Evolutionary conservation across 768 basidiomycete species (phyloP).

Genomic region (Pleurotus tuoliensis): DNA sequence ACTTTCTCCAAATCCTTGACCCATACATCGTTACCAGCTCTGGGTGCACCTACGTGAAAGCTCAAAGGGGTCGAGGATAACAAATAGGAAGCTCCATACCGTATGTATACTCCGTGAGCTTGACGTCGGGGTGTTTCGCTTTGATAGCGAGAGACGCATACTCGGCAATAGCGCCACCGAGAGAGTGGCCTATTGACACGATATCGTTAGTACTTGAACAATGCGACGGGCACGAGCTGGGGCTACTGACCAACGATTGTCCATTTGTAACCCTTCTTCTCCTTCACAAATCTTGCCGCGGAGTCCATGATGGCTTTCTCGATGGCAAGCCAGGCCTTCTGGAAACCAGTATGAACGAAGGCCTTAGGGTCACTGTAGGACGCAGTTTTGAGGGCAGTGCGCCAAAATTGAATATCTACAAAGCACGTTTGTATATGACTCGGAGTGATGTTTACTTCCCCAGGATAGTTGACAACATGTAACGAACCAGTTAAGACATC

Average conservation of each 20-base stretch:
- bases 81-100: neutral
- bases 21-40: constrained; percentile 1
- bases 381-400: neutral
- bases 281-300: neutral
- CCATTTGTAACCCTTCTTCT: neutral
- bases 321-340: constrained; percentile 2
- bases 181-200: neutral
- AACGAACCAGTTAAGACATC: neutral
- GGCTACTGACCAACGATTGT: neutral
- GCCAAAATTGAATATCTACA: constrained; percentile 1
- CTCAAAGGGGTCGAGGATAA: neutral
- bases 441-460: too few species aligned
- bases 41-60: neutral
- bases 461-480: neutral
- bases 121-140: neutral
- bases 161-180: constrained; percentile 2
- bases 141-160: constrained; percentile 1
- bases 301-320: neutral
- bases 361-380: neutral
- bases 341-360: neutral
- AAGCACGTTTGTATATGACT: neutral
- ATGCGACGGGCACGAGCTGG: neutral
- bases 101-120: neutral
- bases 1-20: neutral
- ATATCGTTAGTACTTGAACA: neutral